Evolutionary conservation across 2,329 filamentous ascomycete species (phyloP), one percentile per base, ranked within the genome.

Genomic region (Neurospora sp.): DNA sequence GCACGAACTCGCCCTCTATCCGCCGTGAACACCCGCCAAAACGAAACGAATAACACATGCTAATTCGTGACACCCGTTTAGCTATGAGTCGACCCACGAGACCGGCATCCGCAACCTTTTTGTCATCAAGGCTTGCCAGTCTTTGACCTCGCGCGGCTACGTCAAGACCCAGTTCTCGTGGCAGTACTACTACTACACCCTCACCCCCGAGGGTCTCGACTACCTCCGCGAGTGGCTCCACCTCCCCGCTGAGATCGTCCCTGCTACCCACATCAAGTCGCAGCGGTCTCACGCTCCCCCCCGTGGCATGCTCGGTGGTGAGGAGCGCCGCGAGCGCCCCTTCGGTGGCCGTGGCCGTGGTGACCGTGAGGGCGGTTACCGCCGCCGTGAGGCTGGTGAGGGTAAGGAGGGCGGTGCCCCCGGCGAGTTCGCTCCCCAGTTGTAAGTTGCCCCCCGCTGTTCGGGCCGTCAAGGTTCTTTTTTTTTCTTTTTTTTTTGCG

Each of bases 131-230:
- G 96, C 96, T 81, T 91, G 90, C 86, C 96, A 99, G 88, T 99
- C 96, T 76, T 90, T 99, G 82, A 97, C 90, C 87, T 97, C 94
- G 78, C 95, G 96, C 83, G 95, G 95, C 83, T 98, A 92, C 85
- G 90, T 99, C 86, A 99, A 99, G 92, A 99, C 96, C 79, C 96
- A 96, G 86, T 99, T 99, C 92, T 97, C 93, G 77, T 97, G 93
- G 93, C 93, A 97, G 87, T 97, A 94, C 89, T 97, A 98, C 91
- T 99, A 99, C 92, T 99, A 99, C 91, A 97, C 96, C 85, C 91
- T 99, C 69, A 74, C 95, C 83, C 92, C 94, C 81, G 94, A 98
- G 89, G 96, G 96, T 86, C 95, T 99, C 83, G 95, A 98, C 88
- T 99, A 99, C 90, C 94, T 99, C 84, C 95, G 96, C 83, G 96